phyloP scores from a whole-genome alignment of 768 basidiomycete genomes.

The Rubroboletus pulcherrimus region DNA sequence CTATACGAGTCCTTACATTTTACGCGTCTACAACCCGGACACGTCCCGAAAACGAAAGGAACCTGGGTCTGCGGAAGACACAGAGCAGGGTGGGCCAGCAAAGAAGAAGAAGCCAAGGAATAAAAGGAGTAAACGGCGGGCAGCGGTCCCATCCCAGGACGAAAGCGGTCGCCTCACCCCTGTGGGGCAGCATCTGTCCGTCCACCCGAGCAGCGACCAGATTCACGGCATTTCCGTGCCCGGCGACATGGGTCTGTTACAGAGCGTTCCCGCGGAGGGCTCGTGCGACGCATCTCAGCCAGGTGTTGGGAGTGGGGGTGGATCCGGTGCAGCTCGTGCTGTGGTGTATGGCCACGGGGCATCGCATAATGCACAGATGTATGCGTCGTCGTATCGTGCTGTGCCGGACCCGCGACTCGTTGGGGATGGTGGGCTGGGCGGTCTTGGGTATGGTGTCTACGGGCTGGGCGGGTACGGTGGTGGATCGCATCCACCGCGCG shows the following conservation, averaged over 20 bases:
- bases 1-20: conserved; percentile 37
- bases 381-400: conserved; percentile 7
- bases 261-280: conserved; percentile 4
- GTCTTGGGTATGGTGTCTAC: background rate
- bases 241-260: conserved; percentile 16
- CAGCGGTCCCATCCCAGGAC: conserved; percentile 13
- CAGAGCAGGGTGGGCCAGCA: conserved; percentile 11
- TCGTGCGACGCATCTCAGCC: conserved; percentile 19
- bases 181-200: background rate
- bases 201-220: conserved; percentile 10
- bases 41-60: conserved; percentile 37
- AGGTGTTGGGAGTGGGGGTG: conserved; percentile 12
- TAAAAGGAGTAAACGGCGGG: conserved; percentile 29
- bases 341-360: background rate
- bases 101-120: conserved; percentile 22
- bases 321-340: conserved; percentile 14
- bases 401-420: conserved; percentile 12
- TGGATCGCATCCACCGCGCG: background rate
- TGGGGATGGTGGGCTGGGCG: background rate
- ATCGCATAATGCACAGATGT: background rate
- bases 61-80: conserved; percentile 20
- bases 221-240: conserved; percentile 17
- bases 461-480: background rate
- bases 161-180: conserved; percentile 3
- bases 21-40: conserved; percentile 26